Evolutionary conservation across 2,329 filamentous ascomycete genomes (phyloP), one percentile per base, ranked within the genome.

Genomic region (Aspergillus alliaceus): DNA sequence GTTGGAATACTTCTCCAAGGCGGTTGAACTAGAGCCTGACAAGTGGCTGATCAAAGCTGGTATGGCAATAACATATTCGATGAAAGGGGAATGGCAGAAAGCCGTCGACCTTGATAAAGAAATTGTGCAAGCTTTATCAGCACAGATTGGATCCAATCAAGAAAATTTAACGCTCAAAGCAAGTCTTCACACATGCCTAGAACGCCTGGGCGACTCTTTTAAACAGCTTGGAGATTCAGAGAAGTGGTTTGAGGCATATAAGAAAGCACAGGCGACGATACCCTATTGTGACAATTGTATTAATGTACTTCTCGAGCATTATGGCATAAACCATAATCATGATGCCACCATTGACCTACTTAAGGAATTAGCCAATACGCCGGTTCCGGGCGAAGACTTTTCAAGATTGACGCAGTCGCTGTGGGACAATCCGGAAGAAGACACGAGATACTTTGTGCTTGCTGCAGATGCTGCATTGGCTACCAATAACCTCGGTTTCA

Each of bases 41-140:
- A 27, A 44, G 6, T 49, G 40, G 42, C 27, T 37, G 2, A 44
- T 35, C 4, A 48, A 46, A 20, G 27, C 40, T 2, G 55, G 48
- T 0, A 57, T 58, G 40, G 55, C 58, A 9, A 39, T 20, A 1
- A 46, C 52, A 22, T 53, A 58, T 32, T 4, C 14, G 4, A 2
- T 5, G 11, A 14, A 24, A 11, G 5, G 22, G 6, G 32, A 60
- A 22, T 60, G 48, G 42, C n/a, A 44, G 6, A 53, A 70, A 27
- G 60, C 64, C 2, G 35, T 56, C 35, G 64, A 64, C 20, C 46
- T 66, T 9, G 65, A 68, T 34, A 53, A 53, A 22, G 54, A 61
- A 53, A 44, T 50, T 11, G 51, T 63, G 15, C 52, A 59, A 49
- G 51, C 63, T 25, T 24, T 31, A 27, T 60, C n/a, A 50, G 57